Percentiles rank a stretch among this genome's conserved stretches.
These are phyloP conservation scores for Euryodendron excelsum DNA, from an alignment of 148 eudicot genomes.

Conservation along the genomic window DNA sequence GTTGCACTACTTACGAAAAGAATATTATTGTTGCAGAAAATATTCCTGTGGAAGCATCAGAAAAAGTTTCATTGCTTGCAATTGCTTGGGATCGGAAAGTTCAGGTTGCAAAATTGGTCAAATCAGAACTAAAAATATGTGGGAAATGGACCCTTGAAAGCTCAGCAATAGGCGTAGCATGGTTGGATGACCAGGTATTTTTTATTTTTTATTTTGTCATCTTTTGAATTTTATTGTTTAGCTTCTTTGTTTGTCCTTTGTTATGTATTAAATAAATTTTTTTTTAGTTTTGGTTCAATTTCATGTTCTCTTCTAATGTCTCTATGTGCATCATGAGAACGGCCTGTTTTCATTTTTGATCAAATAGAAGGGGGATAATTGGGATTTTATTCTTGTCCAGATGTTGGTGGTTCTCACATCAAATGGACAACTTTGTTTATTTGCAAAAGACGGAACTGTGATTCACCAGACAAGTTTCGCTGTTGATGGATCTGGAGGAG, in stretches of 20 bases:
- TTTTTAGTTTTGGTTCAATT: neutral
- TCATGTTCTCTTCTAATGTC: neutral
- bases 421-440: slow-evolving; percentile 77
- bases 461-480: slow-evolving; percentile 85
- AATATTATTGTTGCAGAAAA: slow-evolving; percentile 57
- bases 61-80: slow-evolving; percentile 78
- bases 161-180: slow-evolving; percentile 82
- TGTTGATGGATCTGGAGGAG: slow-evolving; percentile 58
- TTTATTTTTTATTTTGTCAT: too few relatives aligned
- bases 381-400: slow-evolving; percentile 37
- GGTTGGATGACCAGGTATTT: slow-evolving; percentile 87
- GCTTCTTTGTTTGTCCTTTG: neutral
- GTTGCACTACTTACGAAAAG: too few relatives aligned
- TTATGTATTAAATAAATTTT: neutral
- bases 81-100: slow-evolving; percentile 94
- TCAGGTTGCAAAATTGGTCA: slow-evolving; percentile 83
- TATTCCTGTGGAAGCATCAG: slow-evolving; percentile 47
- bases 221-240: neutral
- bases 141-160: slow-evolving; percentile 82
- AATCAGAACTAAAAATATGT: slow-evolving; percentile 60
- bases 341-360: neutral
- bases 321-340: neutral
- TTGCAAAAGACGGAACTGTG: slow-evolving; percentile 75
- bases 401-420: slow-evolving; percentile 83
- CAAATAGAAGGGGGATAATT: neutral